Percentiles rank a stretch among this genome's conserved stretches.
Evolutionary conservation across 306 rosid species (phyloP).

Genomic region (Rubus parviflorus): DNA sequence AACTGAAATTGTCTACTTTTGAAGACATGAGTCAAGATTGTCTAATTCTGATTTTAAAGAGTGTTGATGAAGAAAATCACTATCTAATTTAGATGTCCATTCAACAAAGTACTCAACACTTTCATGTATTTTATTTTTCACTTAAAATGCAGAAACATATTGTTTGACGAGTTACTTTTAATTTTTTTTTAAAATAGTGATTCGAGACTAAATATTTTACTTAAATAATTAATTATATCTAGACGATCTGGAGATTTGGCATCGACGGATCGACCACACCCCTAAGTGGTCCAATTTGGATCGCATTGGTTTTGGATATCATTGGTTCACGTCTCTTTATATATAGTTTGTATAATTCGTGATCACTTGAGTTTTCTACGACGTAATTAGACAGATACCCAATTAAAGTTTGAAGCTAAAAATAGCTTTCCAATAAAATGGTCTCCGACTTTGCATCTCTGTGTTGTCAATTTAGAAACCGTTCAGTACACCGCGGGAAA

Average conservation of each 20-base stretch:
- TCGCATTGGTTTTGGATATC: background rate
- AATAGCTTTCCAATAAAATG: background rate
- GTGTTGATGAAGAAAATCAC: background rate
- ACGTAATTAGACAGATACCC: background rate
- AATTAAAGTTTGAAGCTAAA: background rate
- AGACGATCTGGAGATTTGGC: background rate
- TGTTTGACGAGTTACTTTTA: too few species aligned
- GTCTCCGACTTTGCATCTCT: slow-evolving; percentile 1
- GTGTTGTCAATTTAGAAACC: slow-evolving; percentile 7
- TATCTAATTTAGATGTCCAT: background rate
- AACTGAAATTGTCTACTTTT: background rate
- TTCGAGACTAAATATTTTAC: background rate
- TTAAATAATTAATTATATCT: background rate
- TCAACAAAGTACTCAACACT: too few species aligned
- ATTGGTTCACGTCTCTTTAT: background rate
- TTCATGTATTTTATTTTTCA: too few species aligned
- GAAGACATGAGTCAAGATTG: background rate
- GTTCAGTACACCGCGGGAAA: background rate
- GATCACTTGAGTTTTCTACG: background rate
- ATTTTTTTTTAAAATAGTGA: too few species aligned
- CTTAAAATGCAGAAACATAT: too few species aligned
- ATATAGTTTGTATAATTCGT: background rate
- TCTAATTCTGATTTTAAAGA: background rate
- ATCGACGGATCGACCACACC: background rate
- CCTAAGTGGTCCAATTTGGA: background rate